phyloP scores from a whole-genome alignment of 2,329 filamentous ascomycete species.

The Metarhizium humberi region DNA sequence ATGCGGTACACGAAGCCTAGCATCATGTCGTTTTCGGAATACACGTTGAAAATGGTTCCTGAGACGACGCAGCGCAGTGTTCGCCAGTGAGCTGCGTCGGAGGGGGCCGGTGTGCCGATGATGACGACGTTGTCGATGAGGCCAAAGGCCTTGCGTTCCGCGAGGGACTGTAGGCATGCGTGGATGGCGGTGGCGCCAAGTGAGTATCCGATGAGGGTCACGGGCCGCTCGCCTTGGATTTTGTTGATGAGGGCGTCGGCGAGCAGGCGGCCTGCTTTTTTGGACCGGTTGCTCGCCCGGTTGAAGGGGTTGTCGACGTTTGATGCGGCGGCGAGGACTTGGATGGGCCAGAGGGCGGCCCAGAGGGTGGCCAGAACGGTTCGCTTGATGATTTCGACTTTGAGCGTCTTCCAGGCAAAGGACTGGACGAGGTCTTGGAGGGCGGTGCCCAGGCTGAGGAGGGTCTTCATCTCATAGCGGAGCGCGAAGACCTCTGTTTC shows the following conservation, averaged over 20 bases:
- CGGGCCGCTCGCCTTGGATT: slow-evolving; percentile 71
- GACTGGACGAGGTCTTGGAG: slow-evolving; percentile 63
- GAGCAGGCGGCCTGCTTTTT: slow-evolving; percentile 71
- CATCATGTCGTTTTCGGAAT: slow-evolving; percentile 78
- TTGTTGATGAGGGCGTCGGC: slow-evolving; percentile 76
- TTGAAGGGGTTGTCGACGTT: slow-evolving; percentile 76
- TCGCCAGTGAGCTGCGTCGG: slow-evolving; percentile 63
- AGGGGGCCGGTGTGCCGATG: slow-evolving; percentile 72
- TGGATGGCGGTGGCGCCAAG: slow-evolving; percentile 76
- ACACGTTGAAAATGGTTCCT: slow-evolving; percentile 80
- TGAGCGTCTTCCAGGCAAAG: slow-evolving; percentile 66
- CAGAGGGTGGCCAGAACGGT: slow-evolving; percentile 61
- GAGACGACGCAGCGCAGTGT: slow-evolving; percentile 68
- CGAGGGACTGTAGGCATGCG: slow-evolving; percentile 67
- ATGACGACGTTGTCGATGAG: slow-evolving; percentile 76
- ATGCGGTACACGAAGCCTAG: slow-evolving; percentile 82
- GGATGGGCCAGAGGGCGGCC: slow-evolving; percentile 61
- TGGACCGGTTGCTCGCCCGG: slow-evolving; percentile 64
- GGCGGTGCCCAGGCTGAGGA: slow-evolving; percentile 67
- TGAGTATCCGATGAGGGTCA: slow-evolving; percentile 74
- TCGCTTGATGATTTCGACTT: slow-evolving; percentile 63
- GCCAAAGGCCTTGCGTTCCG: slow-evolving; percentile 71
- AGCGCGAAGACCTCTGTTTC: slow-evolving; percentile 76
- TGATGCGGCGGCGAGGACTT: slow-evolving; percentile 55
- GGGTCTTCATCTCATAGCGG: slow-evolving; percentile 69